These are phyloP conservation scores for Fremontodendron californicum DNA, from an alignment of 345 rosid species.

Conservation along the genomic window DNA sequence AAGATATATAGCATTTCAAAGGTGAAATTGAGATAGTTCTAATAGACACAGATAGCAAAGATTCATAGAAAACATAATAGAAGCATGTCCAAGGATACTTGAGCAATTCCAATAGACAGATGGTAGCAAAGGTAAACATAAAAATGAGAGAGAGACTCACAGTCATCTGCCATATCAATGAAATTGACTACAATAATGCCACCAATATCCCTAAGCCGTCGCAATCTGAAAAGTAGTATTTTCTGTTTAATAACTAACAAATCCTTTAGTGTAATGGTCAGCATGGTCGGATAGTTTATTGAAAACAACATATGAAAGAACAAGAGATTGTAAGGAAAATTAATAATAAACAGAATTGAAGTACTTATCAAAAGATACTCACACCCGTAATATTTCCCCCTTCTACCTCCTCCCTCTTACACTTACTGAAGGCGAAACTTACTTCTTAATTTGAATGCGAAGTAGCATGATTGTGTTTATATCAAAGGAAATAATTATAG, in stretches of 20 bases:
- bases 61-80: neutral
- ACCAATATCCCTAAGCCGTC: conserved; percentile 88
- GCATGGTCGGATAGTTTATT: conserved; percentile 1
- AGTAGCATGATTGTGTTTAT: neutral
- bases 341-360: neutral
- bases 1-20: neutral
- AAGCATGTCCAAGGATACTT: neutral
- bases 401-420: neutral
- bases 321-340: neutral
- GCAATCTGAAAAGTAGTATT: conserved; percentile 64
- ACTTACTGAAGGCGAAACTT: neutral
- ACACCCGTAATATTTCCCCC: neutral
- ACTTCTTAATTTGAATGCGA: neutral
- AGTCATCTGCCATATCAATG: conserved; percentile 90
- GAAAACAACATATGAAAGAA: conserved; percentile 1
- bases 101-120: neutral
- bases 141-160: conserved; percentile 47
- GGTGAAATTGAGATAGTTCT: neutral
- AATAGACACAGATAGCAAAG: neutral
- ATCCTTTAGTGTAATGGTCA: conserved; percentile 12
- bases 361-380: neutral
- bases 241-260: conserved; percentile 12
- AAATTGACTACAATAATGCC: conserved; percentile 99
- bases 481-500: neutral
- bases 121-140: neutral